Evolutionary conservation across 805 yeast genomes (phyloP), one percentile per base, ranked within the genome.

Genomic region (Saccharomyces jurei): DNA sequence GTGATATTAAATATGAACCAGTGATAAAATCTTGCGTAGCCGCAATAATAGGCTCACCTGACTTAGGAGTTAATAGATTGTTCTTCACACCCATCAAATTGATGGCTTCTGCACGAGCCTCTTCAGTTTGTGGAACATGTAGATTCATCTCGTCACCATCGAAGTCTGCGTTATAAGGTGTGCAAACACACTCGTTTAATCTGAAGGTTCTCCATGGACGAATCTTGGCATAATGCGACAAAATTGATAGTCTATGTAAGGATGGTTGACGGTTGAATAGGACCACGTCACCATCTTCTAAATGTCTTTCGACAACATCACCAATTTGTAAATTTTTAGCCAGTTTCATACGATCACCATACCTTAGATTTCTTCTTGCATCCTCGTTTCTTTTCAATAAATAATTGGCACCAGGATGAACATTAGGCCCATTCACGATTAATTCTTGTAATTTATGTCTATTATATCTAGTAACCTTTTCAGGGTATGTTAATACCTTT

Each of bases 71-170:
- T 62, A 94, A 79, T 59, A 94, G 76, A 68, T 94, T 94, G 67
- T 91, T 87, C 65, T 94, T 94, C 46, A 94, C 99, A 53, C 98
- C 99, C 99, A 94, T 94, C 66, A 94, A 78, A 65, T 87, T 88
- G 72, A 92, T 89, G n/a, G 99, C 99, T 71, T 94, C 99, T 0
- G 98, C 96, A 60, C 99, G 77, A 1, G 99, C 98, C 72, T 94
- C 99, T 73, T 94, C 98, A 1, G 98, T 94, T 71, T 94, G 99
- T 1, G 99, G 99, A 49, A 94, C 99, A 69, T 94, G 99, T 67
- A 94, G 77, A 71, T 94, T 94, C 99, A 94, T 94, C 72, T 94
- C 99, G 74, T 94, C 99, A 73, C 99, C 99, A 72, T 94, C 99
- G 69, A 94, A 94, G 80, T 94, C 99, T 44, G 99, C 99, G 71